Conservation (phyloP, 495 filamentous ascomycete species). For the Delitschia confertaspora region DNA sequence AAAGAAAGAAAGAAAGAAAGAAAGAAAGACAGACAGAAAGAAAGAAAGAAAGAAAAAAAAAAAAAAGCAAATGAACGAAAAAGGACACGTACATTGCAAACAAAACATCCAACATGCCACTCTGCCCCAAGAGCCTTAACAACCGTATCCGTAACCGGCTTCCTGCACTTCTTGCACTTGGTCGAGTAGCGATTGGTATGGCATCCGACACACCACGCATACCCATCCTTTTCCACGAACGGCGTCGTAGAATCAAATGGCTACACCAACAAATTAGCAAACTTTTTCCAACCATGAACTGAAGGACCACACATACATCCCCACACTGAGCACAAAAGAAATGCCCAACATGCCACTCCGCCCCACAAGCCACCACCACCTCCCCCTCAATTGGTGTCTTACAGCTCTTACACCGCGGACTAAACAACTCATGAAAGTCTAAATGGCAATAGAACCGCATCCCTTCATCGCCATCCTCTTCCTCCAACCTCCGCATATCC, state of each 20-base stretch:
- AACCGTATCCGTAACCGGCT: constrained; percentile 77
- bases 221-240: constrained; percentile 97
- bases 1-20: too few relatives aligned
- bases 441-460: constrained; percentile 93
- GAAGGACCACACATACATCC: constrained; percentile 47
- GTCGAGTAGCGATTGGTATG: constrained; percentile 83
- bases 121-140: constrained; percentile 79
- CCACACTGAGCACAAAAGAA: constrained; percentile 99
- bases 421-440: constrained; percentile 93
- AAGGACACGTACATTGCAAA: constrained; percentile 47
- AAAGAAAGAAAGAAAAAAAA: too few relatives aligned
- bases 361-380: constrained; percentile 83
- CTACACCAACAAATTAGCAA: constrained; percentile 22
- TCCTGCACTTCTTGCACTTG: constrained; percentile 77
- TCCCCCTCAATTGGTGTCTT: constrained; percentile 98
- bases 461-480: constrained; percentile 54
- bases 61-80: neutral
- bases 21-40: too few relatives aligned
- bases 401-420: constrained; percentile 89
- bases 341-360: constrained; percentile 94
- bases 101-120: constrained; percentile 91
- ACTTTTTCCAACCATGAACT: neutral
- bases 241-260: constrained; percentile 74
- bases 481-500: constrained; percentile 29
- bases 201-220: constrained; percentile 92